Percentiles rank a stretch among this genome's conserved stretches.
These are phyloP conservation scores for Globisporangium carolinianum DNA, from an alignment of 352 stramenopile genomes.

Conservation along the genomic window DNA sequence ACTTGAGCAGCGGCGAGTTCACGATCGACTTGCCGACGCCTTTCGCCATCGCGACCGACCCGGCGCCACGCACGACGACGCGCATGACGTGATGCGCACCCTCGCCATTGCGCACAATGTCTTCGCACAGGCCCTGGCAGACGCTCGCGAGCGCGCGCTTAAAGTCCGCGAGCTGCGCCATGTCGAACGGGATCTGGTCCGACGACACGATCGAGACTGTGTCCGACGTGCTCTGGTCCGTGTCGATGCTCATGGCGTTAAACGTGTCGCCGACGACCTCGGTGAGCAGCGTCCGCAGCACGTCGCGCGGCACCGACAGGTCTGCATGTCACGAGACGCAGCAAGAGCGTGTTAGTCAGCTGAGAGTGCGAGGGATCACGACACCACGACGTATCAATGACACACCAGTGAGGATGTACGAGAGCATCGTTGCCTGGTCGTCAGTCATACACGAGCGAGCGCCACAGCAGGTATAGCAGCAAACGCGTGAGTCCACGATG, in stretches of 20 bases:
- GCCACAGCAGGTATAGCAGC: background rate
- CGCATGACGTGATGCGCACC: conserved; percentile 97
- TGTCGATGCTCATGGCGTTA: conserved; percentile 95
- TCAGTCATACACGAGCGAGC: background rate
- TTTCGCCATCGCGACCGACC: conserved; percentile 73
- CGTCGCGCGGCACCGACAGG: conserved; percentile 72
- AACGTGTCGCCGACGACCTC: conserved; percentile 85
- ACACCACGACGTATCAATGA: conserved; percentile 5
- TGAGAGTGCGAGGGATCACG: background rate
- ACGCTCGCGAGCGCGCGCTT: conserved; percentile 88
- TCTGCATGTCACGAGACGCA: conserved; percentile 16
- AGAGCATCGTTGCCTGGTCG: conserved; percentile 72
- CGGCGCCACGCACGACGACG: conserved; percentile 86
- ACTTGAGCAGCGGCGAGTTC: conserved; percentile 97
- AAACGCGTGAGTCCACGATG: conserved; percentile 5
- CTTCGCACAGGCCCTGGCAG: conserved; percentile 90
- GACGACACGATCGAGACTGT: conserved; percentile 95
- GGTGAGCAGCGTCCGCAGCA: conserved; percentile 67
- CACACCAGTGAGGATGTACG: conserved; percentile 79
- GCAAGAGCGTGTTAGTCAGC: background rate
- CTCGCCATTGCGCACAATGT: conserved; percentile 98
- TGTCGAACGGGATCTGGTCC: conserved; percentile 87
- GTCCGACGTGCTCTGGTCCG: conserved; percentile 97
- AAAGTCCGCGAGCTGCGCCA: conserved; percentile 83
- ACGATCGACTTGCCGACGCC: conserved; percentile 89